Conservation (phyloP, 106 monocot species). For the Allium fistulosum region DNA sequence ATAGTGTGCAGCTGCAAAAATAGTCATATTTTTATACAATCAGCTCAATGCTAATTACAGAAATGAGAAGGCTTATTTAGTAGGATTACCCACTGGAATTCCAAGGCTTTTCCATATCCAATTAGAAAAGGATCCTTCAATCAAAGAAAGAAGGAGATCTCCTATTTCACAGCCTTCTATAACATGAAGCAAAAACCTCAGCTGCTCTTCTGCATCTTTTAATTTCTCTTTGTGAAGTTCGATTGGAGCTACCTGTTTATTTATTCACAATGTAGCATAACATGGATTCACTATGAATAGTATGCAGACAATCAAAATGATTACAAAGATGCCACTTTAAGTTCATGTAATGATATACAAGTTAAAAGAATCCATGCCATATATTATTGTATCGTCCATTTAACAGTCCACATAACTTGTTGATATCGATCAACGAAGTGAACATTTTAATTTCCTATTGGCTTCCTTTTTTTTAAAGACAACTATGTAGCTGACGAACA, state of each 20-base stretch:
- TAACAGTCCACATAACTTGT: no score
- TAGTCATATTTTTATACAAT: neutral
- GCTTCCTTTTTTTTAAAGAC: no score
- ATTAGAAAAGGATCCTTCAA: slow-evolving; percentile 57
- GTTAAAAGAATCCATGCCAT: no score
- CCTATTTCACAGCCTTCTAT: slow-evolving; percentile 58
- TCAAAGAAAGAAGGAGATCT: slow-evolving; percentile 53
- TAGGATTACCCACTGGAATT: slow-evolving; percentile 47
- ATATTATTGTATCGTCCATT: no score
- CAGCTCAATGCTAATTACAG: slow-evolving; percentile 4
- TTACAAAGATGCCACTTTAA: neutral
- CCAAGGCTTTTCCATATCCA: slow-evolving; percentile 83
- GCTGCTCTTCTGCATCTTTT: slow-evolving; percentile 75
- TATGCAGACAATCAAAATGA: neutral
- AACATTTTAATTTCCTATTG: no score
- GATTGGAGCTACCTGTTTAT: slow-evolving; percentile 75
- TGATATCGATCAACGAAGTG: no score
- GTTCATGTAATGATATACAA: no score
- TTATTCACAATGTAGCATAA: neutral
- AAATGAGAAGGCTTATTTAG: neutral
- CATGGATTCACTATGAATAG: neutral
- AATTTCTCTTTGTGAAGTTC: slow-evolving; percentile 73
- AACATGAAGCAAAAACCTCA: slow-evolving; percentile 59
- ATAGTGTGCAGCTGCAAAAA: slow-evolving; percentile 63
- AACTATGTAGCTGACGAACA: no score